phyloP scores from a whole-genome alignment of 1,284 basidiomycete species.

The Ustilago bromivora region DNA sequence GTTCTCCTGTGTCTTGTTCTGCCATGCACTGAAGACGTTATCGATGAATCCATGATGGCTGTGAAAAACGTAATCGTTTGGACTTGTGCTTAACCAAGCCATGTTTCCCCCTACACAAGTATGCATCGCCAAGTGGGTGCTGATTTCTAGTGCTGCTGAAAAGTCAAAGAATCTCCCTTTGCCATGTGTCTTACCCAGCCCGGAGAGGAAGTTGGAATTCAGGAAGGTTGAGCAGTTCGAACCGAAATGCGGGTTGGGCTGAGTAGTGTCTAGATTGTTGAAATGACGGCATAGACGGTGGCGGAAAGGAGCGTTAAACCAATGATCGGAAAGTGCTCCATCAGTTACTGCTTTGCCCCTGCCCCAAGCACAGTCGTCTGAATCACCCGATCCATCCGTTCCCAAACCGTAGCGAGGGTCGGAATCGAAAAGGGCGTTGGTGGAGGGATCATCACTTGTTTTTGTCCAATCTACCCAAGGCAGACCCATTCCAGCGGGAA shows the following conservation, averaged over 20 bases:
- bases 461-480: slow-evolving; percentile 46
- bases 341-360: slow-evolving; percentile 23
- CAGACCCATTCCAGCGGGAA: slow-evolving; percentile 26
- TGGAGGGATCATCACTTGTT: slow-evolving; percentile 16
- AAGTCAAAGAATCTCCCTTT: slow-evolving; percentile 41
- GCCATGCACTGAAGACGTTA: slow-evolving; percentile 23
- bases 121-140: slow-evolving; percentile 34
- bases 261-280: slow-evolving; percentile 29
- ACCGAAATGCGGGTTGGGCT: slow-evolving; percentile 27
- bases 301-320: slow-evolving; percentile 36
- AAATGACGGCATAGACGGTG: slow-evolving; percentile 44
- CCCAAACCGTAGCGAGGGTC: slow-evolving; percentile 27
- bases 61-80: slow-evolving; percentile 30
- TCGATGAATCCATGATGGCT: slow-evolving; percentile 22
- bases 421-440: slow-evolving; percentile 15
- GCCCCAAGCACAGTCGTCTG: slow-evolving; percentile 20
- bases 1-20: slow-evolving; percentile 18
- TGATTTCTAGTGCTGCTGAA: slow-evolving; percentile 34
- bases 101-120: slow-evolving; percentile 34
- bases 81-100: slow-evolving; percentile 28
- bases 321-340: slow-evolving; percentile 26
- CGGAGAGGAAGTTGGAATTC: slow-evolving; percentile 19
- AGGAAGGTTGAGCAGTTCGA: slow-evolving; percentile 38
- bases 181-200: slow-evolving; percentile 20
- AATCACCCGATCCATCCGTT: slow-evolving; percentile 22